Conservation (phyloP, 495 filamentous ascomycete species). For the Gamarada debralockiae region DNA sequence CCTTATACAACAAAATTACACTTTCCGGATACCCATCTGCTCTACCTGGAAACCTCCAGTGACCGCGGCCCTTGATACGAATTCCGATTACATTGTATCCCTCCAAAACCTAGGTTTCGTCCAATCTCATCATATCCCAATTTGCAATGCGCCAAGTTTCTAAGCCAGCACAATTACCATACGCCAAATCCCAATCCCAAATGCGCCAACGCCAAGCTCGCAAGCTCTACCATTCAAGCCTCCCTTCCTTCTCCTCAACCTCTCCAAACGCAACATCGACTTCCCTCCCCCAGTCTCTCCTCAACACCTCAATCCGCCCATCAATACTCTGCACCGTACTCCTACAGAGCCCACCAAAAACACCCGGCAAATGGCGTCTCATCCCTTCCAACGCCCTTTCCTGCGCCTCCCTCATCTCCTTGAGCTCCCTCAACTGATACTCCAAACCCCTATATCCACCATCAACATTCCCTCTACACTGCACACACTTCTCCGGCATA, state of each 20-base stretch:
- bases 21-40: too few relatives aligned
- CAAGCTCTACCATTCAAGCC: constrained; percentile 4
- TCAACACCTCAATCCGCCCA: not conserved
- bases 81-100: too few relatives aligned
- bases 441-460: not conserved
- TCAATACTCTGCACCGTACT: constrained; percentile 21
- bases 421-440: constrained; percentile 1
- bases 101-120: too few relatives aligned
- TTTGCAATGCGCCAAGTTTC: too few relatives aligned
- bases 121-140: too few relatives aligned
- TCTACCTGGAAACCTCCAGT: too few relatives aligned
- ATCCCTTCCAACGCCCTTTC: constrained; percentile 29
- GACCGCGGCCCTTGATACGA: too few relatives aligned
- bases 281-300: constrained; percentile 31
- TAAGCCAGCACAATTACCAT: too few relatives aligned
- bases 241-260: constrained; percentile 5
- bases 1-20: too few relatives aligned
- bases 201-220: not conserved
- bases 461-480: constrained; percentile 5
- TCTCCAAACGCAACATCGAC: constrained; percentile 42
- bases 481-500: constrained; percentile 18
- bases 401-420: constrained; percentile 3
- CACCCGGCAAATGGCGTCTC: constrained; percentile 7
- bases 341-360: constrained; percentile 12
- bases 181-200: too few relatives aligned